Evolutionary conservation across 441 rosid genomes (phyloP), one percentile per base, ranked within the genome.

Genomic region (Hypseocharis bilobata): DNA sequence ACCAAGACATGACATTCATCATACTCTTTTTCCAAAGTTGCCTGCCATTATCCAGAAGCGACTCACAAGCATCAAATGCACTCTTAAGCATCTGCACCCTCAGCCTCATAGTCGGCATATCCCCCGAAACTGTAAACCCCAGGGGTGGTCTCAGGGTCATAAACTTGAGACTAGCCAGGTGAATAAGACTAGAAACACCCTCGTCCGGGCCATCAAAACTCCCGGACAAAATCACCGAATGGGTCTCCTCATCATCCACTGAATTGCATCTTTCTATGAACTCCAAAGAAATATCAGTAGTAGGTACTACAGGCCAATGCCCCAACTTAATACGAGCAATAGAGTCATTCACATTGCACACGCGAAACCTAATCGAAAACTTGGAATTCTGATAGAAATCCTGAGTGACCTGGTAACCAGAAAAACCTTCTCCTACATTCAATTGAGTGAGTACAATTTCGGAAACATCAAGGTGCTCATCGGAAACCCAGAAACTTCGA

Each of bases 1-100:
- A 63, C 98, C 98, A 93, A 66, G 88, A 81, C 91, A 93, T 90
- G 70, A 85, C 84, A 84, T 87, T 86, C 75, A 86, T 70, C 91
- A 93, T 85, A 77, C 96, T 90, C 80, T 76, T 90, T 74, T 85
- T 88, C 98, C 97, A 93, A 45, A 80, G 54, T 55, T 87, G 91
- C 74, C 93, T 84, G 8, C 77, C 79, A 64, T 69, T 86, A 63
- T 87, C 97, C 27, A 84, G 74, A 71, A 90, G 85, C 14, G 95
- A 90, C 68, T 81, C 92, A 67, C 96, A 86, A 3, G 85, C 82
- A 74, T 86, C 82, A 75, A 93, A 88, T 54, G 86, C 90, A 51
- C 81, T 71, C 72, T 77, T 70, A 66, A 88, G 87, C 40, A 93
- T 81, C 82, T 86, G 96, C 66, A 93, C 88, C 77, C 98, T 85